Evolutionary conservation across 495 filamentous ascomycete genomes (phyloP), one percentile per base, ranked within the genome.

Genomic region (Pseudotulostoma volvatum): DNA sequence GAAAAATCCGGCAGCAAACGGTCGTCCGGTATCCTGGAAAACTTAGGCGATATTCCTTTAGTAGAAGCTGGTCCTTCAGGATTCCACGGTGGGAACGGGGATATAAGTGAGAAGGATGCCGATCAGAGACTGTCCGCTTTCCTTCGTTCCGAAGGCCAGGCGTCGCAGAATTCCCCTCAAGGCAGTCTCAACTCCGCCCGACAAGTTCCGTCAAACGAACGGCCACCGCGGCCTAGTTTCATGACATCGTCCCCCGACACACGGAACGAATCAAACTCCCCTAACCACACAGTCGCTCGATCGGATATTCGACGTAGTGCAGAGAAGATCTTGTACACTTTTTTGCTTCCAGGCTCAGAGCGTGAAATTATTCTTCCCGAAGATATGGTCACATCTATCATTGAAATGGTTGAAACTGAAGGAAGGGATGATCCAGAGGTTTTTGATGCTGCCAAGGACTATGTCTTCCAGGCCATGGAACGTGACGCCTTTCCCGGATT

Each of bases 401-500:
- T 80, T 28, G 68, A 74, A 32, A 67, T 79, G 11, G 85, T 99
- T 39, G 90, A 99, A 55, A 78, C 88, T 39, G 74, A 80, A 39
- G 80, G 80, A 32, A 76, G 90, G 49, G 92, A 95, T 46, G 90
- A 99, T 52, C 90, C 90, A 1, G 90, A 96, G 53, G 76, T 99
- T 8, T 99, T 99, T 45, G 88, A 95, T 53, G 77, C 80, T 2
- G 90, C 90, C 18, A 96, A 96, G 59, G 92, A 99, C 61, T 99
- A 96, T 54, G 88, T 94, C 34, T 99, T 95, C 59, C 92, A 96
- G 53, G 90, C 90, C 2, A 99, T 99, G 92, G 90, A 99, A 59
- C 77, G 92, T 31, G 90, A 96, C 60, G 90, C 90, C 9, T 97
- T 94, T 59, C 90, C 90, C 3, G 87, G 87, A 16, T 97, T 97